Evolutionary conservation across 495 filamentous ascomycete genomes (phyloP).

Genomic region (Aspergillus carlsbadensis): DNA sequence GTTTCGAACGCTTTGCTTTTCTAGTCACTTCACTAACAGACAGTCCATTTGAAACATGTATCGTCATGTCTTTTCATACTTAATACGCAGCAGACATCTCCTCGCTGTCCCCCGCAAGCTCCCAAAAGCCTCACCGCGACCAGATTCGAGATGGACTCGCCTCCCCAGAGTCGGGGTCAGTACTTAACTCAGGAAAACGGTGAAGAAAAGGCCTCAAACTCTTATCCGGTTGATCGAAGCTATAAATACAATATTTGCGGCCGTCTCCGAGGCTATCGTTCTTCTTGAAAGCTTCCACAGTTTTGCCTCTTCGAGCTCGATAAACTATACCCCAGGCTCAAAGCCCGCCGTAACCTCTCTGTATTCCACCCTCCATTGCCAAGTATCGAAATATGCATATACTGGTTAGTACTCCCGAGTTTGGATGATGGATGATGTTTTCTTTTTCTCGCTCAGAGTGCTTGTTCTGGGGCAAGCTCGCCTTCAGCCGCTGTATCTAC

Average conservation of each 20-base stretch:
- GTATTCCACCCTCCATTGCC: slow-evolving; percentile 6
- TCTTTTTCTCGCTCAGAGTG: slow-evolving; percentile 7
- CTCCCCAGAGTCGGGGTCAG: slow-evolving; percentile 19
- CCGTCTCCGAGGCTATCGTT: not conserved
- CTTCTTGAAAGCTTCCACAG: not conserved
- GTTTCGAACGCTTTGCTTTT: not conserved
- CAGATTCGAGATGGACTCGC: slow-evolving; percentile 20
- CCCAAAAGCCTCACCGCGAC: slow-evolving; percentile 33
- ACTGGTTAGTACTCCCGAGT: no score
- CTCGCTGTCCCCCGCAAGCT: slow-evolving; percentile 24
- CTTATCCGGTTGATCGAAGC: slow-evolving; percentile 1
- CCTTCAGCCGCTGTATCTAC: not conserved
- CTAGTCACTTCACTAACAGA: not conserved
- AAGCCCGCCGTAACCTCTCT: slow-evolving; percentile 6
- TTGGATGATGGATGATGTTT: no score
- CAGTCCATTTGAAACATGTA: not conserved
- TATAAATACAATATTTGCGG: slow-evolving; percentile 20
- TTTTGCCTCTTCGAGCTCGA: not conserved
- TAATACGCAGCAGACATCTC: slow-evolving; percentile 5
- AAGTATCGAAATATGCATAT: slow-evolving; percentile 41
- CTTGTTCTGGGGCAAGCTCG: slow-evolving; percentile 1
- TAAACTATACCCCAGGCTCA: slow-evolving; percentile 4
- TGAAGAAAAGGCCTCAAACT: slow-evolving; percentile 10
- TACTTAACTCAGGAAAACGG: slow-evolving; percentile 17
- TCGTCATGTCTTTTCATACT: slow-evolving; percentile 4